Evolutionary conservation across 805 yeast genomes (phyloP).

Genomic region (Saturnispora mendoncae): DNA sequence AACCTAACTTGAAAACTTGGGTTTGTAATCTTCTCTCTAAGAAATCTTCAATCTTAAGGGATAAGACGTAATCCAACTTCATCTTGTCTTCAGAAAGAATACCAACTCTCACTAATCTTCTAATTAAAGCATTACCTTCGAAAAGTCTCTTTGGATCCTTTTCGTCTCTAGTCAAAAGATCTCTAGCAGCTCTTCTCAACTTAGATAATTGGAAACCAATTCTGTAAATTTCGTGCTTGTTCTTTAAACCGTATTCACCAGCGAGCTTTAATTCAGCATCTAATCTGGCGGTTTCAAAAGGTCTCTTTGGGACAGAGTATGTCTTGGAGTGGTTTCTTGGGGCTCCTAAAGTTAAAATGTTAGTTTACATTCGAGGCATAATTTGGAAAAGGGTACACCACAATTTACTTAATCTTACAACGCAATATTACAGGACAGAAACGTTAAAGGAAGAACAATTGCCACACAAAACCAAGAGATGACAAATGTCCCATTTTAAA

Average conservation of each 20-base stretch:
- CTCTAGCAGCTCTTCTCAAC: conserved; percentile 99
- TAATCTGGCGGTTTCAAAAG: conserved; percentile 98
- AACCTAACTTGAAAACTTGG: conserved; percentile 99
- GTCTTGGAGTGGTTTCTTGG: conserved; percentile 99
- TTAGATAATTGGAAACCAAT: conserved; percentile 98
- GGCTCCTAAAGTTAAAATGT: conserved; percentile 55
- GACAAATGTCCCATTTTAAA: no score
- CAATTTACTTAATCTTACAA: no score
- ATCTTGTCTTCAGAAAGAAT: conserved; percentile 97
- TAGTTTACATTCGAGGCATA: conserved; percentile 6
- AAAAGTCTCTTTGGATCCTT: conserved; percentile 99
- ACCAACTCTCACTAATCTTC: conserved; percentile 99
- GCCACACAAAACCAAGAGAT: no score
- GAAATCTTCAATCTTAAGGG: conserved; percentile 97
- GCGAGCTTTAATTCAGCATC: conserved; percentile 99
- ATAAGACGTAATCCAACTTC: conserved; percentile 99
- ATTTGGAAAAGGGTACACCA: background rate
- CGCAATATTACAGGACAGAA: background rate
- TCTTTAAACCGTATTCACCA: conserved; percentile 99
- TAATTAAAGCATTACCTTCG: conserved; percentile 99
- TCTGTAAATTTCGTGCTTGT: conserved; percentile 99
- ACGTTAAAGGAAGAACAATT: no score
- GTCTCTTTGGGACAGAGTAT: conserved; percentile 98
- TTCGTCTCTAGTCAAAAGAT: conserved; percentile 98
- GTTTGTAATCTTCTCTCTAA: conserved; percentile 99